Evolutionary conservation across 1,284 basidiomycete species (phyloP), one percentile per base, ranked within the genome.

Genomic region (Butyriboletus appendiculatus): DNA sequence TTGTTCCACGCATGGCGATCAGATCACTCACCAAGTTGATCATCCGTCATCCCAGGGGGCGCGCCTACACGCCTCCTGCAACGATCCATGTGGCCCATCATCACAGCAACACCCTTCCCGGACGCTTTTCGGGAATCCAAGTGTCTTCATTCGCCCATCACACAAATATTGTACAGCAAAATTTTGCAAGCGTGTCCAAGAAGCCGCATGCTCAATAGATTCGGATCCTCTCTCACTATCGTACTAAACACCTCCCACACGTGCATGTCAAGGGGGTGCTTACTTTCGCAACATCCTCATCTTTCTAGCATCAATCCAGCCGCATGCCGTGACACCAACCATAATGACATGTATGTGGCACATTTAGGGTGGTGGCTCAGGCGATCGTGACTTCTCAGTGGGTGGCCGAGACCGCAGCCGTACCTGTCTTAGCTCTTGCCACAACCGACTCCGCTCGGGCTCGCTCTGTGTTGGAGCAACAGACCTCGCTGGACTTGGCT

Each of bases 391-490:
- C 52, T 67, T 65, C 45, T 76, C 75, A 37, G 76, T 79, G 43
- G 75, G 73, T 40, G 80, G 70, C 33, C 74, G 70, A 55, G 80
- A 71, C 63, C 75, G 76, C 57, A 73, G 72, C 62, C 75, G 80
- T 41, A 82, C 73, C 52, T 79, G 79, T 63, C 76, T 77, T 39
- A 88, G 69, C 60, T 86, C 85, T 49, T 75, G 76, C 83, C 85
- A 86, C 51, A 87, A 64, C 55, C 74, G 75, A 61, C 78, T 76
- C 55, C 77, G 71, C 49, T 74, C 73, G 35, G 69, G 75, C 46
- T 72, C 72, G 32, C 57, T 59, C 64, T 60, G 64, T 44, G 55
- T 48, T 33, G 57, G 64, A 11, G 41, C 64, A 22, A 51, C 51
- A 45, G 66, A 65, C 50, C 69, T 66, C 30, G 60, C 53, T 4